phyloP scores from a whole-genome alignment of 257 asterid genomes.

The Linderniella brevidens region DNA sequence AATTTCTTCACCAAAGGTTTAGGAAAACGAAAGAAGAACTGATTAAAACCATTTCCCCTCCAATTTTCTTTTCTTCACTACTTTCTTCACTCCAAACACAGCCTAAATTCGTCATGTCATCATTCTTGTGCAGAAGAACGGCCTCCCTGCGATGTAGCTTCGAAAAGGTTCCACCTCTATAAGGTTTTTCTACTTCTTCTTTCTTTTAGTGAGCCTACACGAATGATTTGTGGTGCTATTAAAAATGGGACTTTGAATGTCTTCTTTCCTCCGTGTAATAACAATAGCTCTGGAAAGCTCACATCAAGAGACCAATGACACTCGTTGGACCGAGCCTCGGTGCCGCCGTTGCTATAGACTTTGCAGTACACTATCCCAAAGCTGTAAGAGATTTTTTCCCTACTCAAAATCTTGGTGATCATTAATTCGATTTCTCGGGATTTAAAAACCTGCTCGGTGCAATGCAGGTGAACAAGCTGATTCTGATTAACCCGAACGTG shows the following conservation, averaged over 20 bases:
- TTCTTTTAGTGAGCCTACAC: background rate
- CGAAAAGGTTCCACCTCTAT: conserved; percentile 59
- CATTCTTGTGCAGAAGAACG: conserved; percentile 23
- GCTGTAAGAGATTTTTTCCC: conserved; percentile 28
- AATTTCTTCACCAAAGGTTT: too few species aligned
- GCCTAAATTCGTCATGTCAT: background rate
- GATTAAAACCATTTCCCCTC: too few species aligned
- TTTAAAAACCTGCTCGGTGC: background rate
- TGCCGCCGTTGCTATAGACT: conserved; percentile 71
- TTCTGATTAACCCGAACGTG: conserved; percentile 52
- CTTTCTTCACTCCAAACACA: background rate
- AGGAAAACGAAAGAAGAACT: too few species aligned
- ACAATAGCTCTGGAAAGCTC: conserved; percentile 55
- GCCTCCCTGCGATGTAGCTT: conserved; percentile 55
- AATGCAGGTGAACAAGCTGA: conserved; percentile 50
- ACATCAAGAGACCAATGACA: conserved; percentile 59
- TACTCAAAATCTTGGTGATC: background rate
- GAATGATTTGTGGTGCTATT: background rate
- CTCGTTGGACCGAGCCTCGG: conserved; percentile 90
- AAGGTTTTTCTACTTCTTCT: conserved; percentile 15
- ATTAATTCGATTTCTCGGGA: conserved; percentile 2
- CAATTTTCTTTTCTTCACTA: too few species aligned
- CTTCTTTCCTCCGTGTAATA: background rate
- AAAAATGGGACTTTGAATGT: background rate
- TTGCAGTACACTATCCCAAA: conserved; percentile 64